Evolutionary conservation across 2,329 filamentous ascomycete genomes (phyloP), one percentile per base, ranked within the genome.

Genomic region (Clonostachys byssicola): DNA sequence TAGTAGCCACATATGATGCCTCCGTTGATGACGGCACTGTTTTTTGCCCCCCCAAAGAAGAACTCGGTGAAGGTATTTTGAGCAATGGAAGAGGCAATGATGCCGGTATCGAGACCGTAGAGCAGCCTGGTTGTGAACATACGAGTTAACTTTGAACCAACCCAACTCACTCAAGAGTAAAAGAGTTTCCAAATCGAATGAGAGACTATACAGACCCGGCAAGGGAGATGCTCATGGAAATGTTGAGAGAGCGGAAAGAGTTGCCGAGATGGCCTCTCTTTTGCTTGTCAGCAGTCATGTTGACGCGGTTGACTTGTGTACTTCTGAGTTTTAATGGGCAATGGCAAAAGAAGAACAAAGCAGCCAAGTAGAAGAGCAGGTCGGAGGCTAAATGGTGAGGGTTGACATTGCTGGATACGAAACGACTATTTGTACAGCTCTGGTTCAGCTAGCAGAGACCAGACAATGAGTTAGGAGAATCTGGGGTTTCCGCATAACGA

Each of bases 1-100:
- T 64, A 58, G 50, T 63, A 65, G 4, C 59, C 51, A 0, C 58
- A 64, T 3, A 66, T 61, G 9, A 65, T 63, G 18, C 54, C 61
- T 50, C 56, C 56, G 18, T 53, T 52, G 30, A 60, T 44, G 4
- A 55, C 44, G 5, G 60, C 52, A 41, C 63, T 58, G 12, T 53
- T 55, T 12, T 49, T 51, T 9, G 51, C 18, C 4, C 56, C 51
- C 1, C 58, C 54, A 36, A 60, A 65, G 58, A 66, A 63, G 45
- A 62, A 61, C 12, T 55, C 44, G 35, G 56, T 60, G 52, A 65
- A 65, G 3, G 55, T 54, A 14, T 56, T 52, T 43, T 67, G 64
- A 17, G 54, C 61, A 7, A 65, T 54, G 0, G 59, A 65, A 12
- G 62, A 63, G 12, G 59, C 61, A 35, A 66, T 72, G 38, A 72